Base-by-base conservation (phyloP, 2,329 filamentous ascomycete genomes). In the Boeremia exigua region DNA sequence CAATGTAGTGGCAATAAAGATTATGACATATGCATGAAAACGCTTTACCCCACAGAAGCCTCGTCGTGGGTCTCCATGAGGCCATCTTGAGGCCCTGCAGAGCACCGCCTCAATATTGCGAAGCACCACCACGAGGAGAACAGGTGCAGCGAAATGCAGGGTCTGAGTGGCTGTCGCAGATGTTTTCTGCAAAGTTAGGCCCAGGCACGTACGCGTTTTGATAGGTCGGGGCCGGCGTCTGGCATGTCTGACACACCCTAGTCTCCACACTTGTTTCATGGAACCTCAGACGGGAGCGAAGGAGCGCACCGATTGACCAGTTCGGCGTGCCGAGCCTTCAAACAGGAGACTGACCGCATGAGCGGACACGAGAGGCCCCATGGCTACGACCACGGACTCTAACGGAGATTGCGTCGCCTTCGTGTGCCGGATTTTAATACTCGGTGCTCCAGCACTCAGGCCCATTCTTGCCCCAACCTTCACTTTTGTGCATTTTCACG, bases 251-350 rank as follows among this genome's bases (percentile, higher is more conserved):
- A 73, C 63, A 68, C 71, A 43, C 53, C 60, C 71, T 71, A 72
- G 68, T 60, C 61, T 63, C 70, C 69, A 73, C 70, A 44, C 28
- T 56, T 57, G 68, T 66, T 69, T 72, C 62, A 65, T 67, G 66
- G 69, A 73, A 73, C 70, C 67, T 60, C 62, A 64, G 47, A 62
- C 49, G 60, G 61, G 56, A 48, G 48, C 56, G 49, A 63, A 60
- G 56, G 58, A 65, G 60, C 58, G 48, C 55, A 54, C 37, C 58
- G 52, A 57, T 63, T 58, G 56, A 66, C 70, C 71, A 72, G 58
- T 69, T 50, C 15, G 36, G 40, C 62, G 67, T 50, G 49, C 52
- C 43, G 51, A 57, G 45, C 53, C 28, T 58, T 46, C 53, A 68
- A 65, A 68, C 64, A 65, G 61, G 66, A 68, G 64, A 52, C 54